These are phyloP conservation scores for Metschnikowia continentalis DNA, from an alignment of 805 yeast species.

Conservation along the genomic window DNA sequence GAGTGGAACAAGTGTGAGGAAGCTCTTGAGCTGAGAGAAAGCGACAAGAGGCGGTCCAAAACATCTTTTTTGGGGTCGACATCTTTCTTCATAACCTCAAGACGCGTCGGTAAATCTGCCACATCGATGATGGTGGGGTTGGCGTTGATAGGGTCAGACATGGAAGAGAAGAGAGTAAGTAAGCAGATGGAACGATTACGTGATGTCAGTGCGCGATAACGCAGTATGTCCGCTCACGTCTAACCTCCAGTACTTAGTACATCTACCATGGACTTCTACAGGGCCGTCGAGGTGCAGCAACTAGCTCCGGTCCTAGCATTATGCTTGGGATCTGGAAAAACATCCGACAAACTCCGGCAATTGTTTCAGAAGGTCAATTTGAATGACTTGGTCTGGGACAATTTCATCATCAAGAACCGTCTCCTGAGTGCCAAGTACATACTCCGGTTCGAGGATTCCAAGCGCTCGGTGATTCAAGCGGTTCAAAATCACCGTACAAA, in stretches of 20 bases:
- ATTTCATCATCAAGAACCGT: slow-evolving; percentile 33
- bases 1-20: background rate
- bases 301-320: slow-evolving; percentile 33
- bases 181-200: background rate
- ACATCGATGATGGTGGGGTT: slow-evolving; percentile 83
- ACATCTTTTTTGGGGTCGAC: slow-evolving; percentile 17
- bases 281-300: slow-evolving; percentile 25
- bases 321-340: slow-evolving; percentile 9
- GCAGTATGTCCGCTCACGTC: background rate
- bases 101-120: slow-evolving; percentile 71
- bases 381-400: slow-evolving; percentile 31
- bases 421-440: slow-evolving; percentile 30
- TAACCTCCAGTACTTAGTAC: background rate
- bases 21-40: slow-evolving; percentile 21
- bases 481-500: slow-evolving; percentile 6
- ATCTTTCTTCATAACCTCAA: slow-evolving; percentile 13
- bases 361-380: slow-evolving; percentile 18
- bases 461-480: background rate
- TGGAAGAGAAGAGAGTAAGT: slow-evolving; percentile 19
- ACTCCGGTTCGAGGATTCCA: slow-evolving; percentile 17
- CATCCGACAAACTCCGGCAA: slow-evolving; percentile 1
- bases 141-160: slow-evolving; percentile 86
- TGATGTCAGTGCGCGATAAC: slow-evolving; percentile 4
- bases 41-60: slow-evolving; percentile 28
- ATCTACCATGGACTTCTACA: slow-evolving; percentile 31